These are phyloP conservation scores for Babesia ovis DNA, from an alignment of 169 alveolate species.

Conservation along the genomic window DNA sequence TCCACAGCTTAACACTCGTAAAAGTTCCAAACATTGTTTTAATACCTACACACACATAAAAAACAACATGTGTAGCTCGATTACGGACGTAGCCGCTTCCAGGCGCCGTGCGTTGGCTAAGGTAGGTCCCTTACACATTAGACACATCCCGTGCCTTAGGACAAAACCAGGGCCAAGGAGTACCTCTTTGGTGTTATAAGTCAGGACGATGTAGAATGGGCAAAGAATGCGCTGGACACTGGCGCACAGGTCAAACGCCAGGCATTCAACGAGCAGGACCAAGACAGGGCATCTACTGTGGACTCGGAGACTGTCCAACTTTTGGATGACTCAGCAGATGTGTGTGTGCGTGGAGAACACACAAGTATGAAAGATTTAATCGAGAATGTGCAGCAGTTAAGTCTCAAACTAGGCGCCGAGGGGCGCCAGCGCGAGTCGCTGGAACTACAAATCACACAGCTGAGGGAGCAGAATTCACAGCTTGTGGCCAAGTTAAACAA, in stretches of 20 bases:
- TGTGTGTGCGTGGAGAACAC: slow-evolving; percentile 30
- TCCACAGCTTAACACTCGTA: not conserved
- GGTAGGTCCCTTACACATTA: slow-evolving; percentile 32
- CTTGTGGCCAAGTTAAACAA: slow-evolving; percentile 16
- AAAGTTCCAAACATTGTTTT: not conserved
- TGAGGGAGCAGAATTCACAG: slow-evolving; percentile 33
- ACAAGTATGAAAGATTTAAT: slow-evolving; percentile 18
- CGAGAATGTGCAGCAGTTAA: slow-evolving; percentile 30
- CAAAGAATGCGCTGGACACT: slow-evolving; percentile 51
- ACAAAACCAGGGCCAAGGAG: slow-evolving; percentile 28
- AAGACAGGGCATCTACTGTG: slow-evolving; percentile 38
- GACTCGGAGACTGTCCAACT: slow-evolving; percentile 24
- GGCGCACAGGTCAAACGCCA: slow-evolving; percentile 56
- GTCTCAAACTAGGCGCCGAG: slow-evolving; percentile 47
- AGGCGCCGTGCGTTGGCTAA: slow-evolving; percentile 20
- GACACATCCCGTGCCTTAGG: slow-evolving; percentile 9
- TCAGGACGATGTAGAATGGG: slow-evolving; percentile 62
- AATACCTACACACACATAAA: not conserved
- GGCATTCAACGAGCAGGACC: slow-evolving; percentile 14
- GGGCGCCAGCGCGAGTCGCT: slow-evolving; percentile 50
- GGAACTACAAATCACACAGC: slow-evolving; percentile 25
- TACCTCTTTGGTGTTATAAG: slow-evolving; percentile 62
- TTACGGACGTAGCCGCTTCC: slow-evolving; percentile 22
- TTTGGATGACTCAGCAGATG: not conserved
- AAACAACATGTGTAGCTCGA: slow-evolving; percentile 15